These are phyloP conservation scores for Capronia coronata DNA, from an alignment of 2,329 filamentous ascomycete species.

Conservation along the genomic window DNA sequence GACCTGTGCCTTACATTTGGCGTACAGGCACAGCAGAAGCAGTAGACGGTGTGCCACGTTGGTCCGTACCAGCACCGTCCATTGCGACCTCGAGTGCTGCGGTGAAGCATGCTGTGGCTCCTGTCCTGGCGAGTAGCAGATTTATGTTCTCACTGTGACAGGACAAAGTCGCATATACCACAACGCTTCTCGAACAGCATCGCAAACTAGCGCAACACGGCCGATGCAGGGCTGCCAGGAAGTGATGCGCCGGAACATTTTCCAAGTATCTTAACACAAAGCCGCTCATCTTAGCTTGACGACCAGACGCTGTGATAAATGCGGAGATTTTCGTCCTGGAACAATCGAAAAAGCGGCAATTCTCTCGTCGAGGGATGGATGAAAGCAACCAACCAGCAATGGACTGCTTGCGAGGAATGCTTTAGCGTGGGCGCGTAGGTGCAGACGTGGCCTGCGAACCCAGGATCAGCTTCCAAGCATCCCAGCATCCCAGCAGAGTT, in stretches of 20 bases:
- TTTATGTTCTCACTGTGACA: neutral
- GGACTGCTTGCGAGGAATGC: neutral
- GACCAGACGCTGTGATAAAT: conserved; percentile 28
- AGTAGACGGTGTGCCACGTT: neutral
- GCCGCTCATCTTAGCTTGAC: neutral
- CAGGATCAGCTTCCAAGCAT: neutral
- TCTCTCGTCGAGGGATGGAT: neutral
- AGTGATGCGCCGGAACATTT: conserved; percentile 37
- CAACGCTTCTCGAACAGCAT: neutral
- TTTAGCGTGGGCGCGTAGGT: conserved; percentile 2
- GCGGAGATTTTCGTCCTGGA: neutral
- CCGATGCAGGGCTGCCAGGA: neutral
- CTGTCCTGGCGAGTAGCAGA: too few species aligned
- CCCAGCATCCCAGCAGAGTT: neutral
- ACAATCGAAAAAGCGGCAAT: neutral
- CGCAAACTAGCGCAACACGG: too few species aligned
- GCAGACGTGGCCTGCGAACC: neutral
- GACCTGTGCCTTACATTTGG: neutral
- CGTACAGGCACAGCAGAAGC: neutral
- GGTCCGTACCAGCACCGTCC: neutral
- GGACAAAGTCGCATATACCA: neutral
- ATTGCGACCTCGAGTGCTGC: neutral
- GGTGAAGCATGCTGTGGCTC: too few species aligned
- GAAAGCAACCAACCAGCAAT: neutral
- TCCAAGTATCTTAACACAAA: neutral